These are phyloP conservation scores for Leptographium radiaticola DNA, from an alignment of 2,329 filamentous ascomycete species.

Conservation along the genomic window DNA sequence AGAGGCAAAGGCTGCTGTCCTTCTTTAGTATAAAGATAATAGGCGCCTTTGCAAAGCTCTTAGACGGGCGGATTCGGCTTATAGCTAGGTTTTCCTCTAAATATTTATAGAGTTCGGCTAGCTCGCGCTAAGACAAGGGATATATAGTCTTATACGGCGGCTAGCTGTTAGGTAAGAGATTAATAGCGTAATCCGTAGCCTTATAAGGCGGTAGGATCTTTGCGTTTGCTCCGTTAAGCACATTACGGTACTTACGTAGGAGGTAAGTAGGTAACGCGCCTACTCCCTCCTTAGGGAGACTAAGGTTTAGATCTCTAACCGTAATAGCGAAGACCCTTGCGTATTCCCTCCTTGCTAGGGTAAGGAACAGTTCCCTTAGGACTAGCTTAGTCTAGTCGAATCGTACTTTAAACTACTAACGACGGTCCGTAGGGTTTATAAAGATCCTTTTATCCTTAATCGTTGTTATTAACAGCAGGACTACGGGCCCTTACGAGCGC, in stretches of 20 bases:
- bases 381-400: too few species aligned
- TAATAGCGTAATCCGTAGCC: neutral
- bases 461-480: too few species aligned
- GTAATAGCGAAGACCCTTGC: neutral
- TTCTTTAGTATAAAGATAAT: constrained; percentile 5
- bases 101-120: neutral
- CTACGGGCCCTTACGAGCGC: too few species aligned
- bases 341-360: neutral
- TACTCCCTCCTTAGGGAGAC: too few species aligned
- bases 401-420: too few species aligned
- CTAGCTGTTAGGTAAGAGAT: neutral
- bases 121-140: neutral
- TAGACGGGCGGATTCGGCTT: neutral
- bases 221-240: neutral
- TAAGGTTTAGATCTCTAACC: neutral
- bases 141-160: neutral
- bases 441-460: too few species aligned
- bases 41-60: neutral
- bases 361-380: too few species aligned
- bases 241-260: neutral
- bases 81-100: neutral
- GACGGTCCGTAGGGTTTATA: too few species aligned
- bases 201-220: neutral
- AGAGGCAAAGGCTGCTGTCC: neutral
- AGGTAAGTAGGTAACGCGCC: neutral